A percentile compares a stretch with the other conserved stretches of the same genome.
phyloP scores from a whole-genome alignment of 345 rosid species.

The Hirschfeldia incana region DNA sequence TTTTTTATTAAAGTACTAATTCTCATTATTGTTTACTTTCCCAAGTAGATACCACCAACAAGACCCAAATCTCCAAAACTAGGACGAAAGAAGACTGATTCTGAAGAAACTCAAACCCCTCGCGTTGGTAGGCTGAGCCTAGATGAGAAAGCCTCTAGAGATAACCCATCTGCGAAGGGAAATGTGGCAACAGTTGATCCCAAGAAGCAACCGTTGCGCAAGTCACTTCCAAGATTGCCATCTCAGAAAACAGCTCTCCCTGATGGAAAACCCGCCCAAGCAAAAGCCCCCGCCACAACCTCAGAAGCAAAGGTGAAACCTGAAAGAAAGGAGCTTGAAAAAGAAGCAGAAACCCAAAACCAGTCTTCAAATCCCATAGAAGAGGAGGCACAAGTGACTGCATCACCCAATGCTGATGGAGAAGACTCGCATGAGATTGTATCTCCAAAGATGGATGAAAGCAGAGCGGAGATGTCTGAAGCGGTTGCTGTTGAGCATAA shows the following conservation, averaged over 20 bases:
- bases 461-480: constrained; percentile 48
- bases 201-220: constrained; percentile 58
- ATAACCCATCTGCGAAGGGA: constrained; percentile 48
- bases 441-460: constrained; percentile 37
- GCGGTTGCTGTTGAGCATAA: constrained; percentile 39
- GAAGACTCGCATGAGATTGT: constrained; percentile 27
- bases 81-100: constrained; percentile 79
- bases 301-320: constrained; percentile 37
- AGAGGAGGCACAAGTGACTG: constrained; percentile 37
- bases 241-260: constrained; percentile 65
- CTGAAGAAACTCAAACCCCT: constrained; percentile 52
- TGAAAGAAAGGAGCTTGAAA: constrained; percentile 40
- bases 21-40: constrained; percentile 7
- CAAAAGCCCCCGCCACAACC: constrained; percentile 16
- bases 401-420: constrained; percentile 21
- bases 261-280: constrained; percentile 23
- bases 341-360: constrained; percentile 43
- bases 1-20: background rate
- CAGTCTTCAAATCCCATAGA: constrained; percentile 18
- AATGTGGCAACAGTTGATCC: constrained; percentile 42
- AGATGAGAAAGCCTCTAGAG: constrained; percentile 55
- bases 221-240: constrained; percentile 89
- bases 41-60: constrained; percentile 83
- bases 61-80: constrained; percentile 97
- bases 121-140: constrained; percentile 61